A percentile compares a stretch with the other conserved stretches of the same genome.
These are phyloP conservation scores for Plasmodium fragile DNA, from an alignment of 169 alveolate species.

Conservation along the genomic window DNA sequence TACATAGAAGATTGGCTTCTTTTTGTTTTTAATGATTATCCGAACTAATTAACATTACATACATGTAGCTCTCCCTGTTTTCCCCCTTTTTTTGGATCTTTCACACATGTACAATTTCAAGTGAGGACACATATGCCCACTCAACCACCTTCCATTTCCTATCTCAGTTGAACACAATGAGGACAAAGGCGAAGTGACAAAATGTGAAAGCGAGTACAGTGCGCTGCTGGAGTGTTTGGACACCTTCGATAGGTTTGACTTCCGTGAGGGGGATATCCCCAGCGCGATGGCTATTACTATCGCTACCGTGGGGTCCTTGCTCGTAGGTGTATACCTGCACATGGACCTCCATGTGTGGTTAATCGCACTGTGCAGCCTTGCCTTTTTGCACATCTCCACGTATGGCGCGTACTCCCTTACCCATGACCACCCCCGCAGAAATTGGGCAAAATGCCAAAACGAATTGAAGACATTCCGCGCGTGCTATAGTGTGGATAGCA, in stretches of 20 bases:
- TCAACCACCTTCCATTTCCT: not conserved
- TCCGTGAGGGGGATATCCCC: not conserved
- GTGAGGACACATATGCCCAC: not conserved
- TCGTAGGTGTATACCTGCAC: not conserved
- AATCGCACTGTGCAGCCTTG: not conserved
- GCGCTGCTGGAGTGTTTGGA: constrained; percentile 79
- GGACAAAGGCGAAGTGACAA: constrained; percentile 78
- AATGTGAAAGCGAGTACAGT: constrained; percentile 79
- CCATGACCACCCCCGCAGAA: constrained; percentile 33
- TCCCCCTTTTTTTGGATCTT: not conserved
- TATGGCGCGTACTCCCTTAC: not conserved
- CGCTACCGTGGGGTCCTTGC: not conserved
- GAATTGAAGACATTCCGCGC: constrained; percentile 68
- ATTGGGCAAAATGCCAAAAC: constrained; percentile 79
- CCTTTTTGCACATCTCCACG: not conserved
- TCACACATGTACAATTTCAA: not conserved
- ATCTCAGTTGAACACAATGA: constrained; percentile 66
- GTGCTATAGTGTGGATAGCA: not conserved
- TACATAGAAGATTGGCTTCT: not conserved
- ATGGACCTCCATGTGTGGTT: not conserved
- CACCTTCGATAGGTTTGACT: constrained; percentile 77
- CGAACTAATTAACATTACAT: not conserved
- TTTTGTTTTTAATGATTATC: not conserved
- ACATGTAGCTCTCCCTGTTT: not conserved
- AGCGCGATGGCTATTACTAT: not conserved